Percentiles rank a stretch among this genome's conserved stretches.
These are phyloP conservation scores for Liriodendron chinense DNA, from an alignment of 164 flowering plant genomes.

Conservation along the genomic window DNA sequence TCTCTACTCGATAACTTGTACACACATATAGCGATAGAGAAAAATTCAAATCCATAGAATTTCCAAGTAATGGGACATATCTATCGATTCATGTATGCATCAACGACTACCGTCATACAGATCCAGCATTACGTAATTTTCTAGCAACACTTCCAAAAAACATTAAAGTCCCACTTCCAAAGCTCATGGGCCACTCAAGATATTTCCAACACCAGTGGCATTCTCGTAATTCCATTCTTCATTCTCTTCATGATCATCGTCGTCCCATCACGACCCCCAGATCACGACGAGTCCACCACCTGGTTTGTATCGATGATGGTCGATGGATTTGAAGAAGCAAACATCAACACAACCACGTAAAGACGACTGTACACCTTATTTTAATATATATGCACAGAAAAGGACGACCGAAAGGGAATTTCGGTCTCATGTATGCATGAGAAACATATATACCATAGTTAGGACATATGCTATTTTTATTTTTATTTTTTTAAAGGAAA, in stretches of 20 bases:
- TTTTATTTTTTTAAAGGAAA: background rate
- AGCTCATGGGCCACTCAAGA: too few species aligned
- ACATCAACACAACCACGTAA: slow-evolving; percentile 9
- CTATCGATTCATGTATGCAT: too few species aligned
- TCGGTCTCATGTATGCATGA: background rate
- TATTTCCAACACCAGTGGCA: too few species aligned
- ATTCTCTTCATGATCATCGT: background rate
- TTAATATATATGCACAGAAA: background rate
- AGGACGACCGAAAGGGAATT: slow-evolving; percentile 7
- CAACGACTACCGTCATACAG: too few species aligned
- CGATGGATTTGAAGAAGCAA: slow-evolving; percentile 13
- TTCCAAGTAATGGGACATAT: too few species aligned
- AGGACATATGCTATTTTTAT: background rate
- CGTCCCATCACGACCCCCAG: too few species aligned
- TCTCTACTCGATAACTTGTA: too few species aligned
- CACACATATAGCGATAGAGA: too few species aligned
- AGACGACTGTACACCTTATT: background rate
- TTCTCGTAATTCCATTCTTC: background rate
- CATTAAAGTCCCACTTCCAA: too few species aligned
- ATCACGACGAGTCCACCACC: background rate
- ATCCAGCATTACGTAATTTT: too few species aligned
- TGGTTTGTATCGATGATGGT: slow-evolving; percentile 11
- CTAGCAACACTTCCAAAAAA: too few species aligned
- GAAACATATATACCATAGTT: background rate
- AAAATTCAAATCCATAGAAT: too few species aligned